Evolutionary conservation across 352 stramenopile genomes (phyloP).

Genomic region (Phytophthora cajani): DNA sequence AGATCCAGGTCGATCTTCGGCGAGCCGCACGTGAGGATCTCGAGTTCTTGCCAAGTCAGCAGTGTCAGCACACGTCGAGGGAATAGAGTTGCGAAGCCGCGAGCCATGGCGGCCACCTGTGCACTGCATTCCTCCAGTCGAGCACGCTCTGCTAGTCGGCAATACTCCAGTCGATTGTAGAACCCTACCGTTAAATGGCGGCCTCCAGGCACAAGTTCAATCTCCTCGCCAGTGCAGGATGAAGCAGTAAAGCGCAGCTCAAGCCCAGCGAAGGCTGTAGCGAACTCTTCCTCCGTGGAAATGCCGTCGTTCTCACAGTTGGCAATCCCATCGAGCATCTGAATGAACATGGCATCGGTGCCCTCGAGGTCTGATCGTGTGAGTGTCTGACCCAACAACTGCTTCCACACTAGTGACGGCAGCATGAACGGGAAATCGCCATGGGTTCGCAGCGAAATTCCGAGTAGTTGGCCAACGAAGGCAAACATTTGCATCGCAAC

Average conservation of each 20-base stretch:
- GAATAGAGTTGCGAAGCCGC: conserved; percentile 86
- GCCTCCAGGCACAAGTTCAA: conserved; percentile 85
- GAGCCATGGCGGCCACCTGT: conserved; percentile 79
- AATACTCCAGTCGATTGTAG: conserved; percentile 88
- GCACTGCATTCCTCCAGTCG: conserved; percentile 79
- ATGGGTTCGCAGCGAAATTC: conserved; percentile 93
- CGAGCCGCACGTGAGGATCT: conserved; percentile 91
- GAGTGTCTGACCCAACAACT: conserved; percentile 85
- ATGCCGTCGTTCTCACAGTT: conserved; percentile 87
- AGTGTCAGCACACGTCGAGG: conserved; percentile 88
- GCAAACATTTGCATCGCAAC: conserved; percentile 93
- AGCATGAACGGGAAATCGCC: conserved; percentile 94
- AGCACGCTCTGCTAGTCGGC: conserved; percentile 75
- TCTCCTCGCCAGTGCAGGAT: conserved; percentile 83
- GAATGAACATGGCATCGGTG: conserved; percentile 90
- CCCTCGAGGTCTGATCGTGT: conserved; percentile 85
- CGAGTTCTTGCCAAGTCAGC: conserved; percentile 91
- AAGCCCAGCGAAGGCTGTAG: conserved; percentile 76
- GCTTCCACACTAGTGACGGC: conserved; percentile 94
- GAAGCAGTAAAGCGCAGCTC: conserved; percentile 85
- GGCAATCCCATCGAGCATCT: conserved; percentile 89
- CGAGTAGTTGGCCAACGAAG: conserved; percentile 95
- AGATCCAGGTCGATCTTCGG: conserved; percentile 92
- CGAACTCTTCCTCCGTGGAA: conserved; percentile 79
- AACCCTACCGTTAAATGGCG: conserved; percentile 76